Conservation (phyloP, 495 filamentous ascomycete genomes). For the Hypoxylon intermedium region DNA sequence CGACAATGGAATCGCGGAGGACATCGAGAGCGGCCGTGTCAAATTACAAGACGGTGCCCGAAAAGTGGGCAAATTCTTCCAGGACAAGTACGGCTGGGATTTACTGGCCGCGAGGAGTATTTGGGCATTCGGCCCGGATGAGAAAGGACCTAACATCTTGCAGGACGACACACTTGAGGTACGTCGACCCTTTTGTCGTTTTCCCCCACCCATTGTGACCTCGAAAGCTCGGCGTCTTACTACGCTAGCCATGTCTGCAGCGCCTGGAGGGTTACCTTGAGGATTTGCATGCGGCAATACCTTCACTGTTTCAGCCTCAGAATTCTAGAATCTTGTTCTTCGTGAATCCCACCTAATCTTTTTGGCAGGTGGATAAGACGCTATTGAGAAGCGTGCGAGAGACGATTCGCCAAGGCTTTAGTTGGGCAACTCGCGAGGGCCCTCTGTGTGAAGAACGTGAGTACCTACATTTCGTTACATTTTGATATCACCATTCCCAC, state of each 20-base stretch:
- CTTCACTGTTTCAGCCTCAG: constrained; percentile 38
- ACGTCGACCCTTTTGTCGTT: constrained; percentile 41
- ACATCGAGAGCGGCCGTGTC: constrained; percentile 90
- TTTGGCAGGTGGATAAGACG: constrained; percentile 81
- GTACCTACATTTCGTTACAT: constrained; percentile 48
- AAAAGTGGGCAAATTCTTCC: constrained; percentile 94
- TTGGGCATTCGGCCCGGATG: constrained; percentile 98
- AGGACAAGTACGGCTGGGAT: constrained; percentile 97
- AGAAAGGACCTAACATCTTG: constrained; percentile 92
- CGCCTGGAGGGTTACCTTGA: constrained; percentile 34
- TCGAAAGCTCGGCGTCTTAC: constrained; percentile 42
- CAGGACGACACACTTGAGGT: constrained; percentile 93
- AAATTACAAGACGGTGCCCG: constrained; percentile 91
- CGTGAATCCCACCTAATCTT: constrained; percentile 40
- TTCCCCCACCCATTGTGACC: constrained; percentile 37
- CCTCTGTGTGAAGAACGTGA: constrained; percentile 97
- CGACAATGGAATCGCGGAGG: constrained; percentile 91
- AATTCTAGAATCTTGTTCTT: constrained; percentile 34
- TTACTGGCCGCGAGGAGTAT: constrained; percentile 91
- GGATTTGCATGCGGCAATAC: constrained; percentile 35
- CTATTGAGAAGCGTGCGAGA: constrained; percentile 86
- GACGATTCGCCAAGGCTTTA: constrained; percentile 91
- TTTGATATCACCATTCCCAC: constrained; percentile 26
- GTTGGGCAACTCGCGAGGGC: constrained; percentile 93
- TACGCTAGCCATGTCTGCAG: constrained; percentile 30